Conservation (phyloP, 768 basidiomycete species). For the Lactarius deliciosus region DNA sequence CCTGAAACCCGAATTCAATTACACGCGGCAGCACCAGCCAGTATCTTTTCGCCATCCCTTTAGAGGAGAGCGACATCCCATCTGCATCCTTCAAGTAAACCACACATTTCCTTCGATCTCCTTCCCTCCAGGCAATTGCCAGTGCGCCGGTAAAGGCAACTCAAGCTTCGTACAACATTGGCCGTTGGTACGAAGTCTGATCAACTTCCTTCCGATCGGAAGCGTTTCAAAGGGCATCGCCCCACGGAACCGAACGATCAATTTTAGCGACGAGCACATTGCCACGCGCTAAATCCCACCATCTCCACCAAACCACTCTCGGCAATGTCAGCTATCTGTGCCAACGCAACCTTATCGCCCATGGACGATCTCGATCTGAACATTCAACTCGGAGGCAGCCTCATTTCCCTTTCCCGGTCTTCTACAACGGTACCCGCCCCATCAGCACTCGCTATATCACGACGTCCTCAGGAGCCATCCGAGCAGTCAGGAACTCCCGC, state of each 20-base stretch:
- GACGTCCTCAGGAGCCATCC: not conserved
- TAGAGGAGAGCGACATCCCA: not conserved
- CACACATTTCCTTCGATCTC: not conserved
- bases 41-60: not conserved
- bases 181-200: not conserved
- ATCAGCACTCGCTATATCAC: not conserved
- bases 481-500: not conserved
- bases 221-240: too few species aligned
- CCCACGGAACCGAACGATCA: not conserved
- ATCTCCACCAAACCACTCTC: not conserved
- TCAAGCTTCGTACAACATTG: not conserved
- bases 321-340: not conserved
- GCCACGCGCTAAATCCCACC: not conserved
- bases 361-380: not conserved
- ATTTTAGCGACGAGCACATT: not conserved
- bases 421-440: not conserved
- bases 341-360: not conserved
- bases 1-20: not conserved
- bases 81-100: not conserved
- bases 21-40: too few species aligned
- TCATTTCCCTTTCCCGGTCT: not conserved
- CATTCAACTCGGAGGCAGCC: not conserved
- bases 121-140: not conserved
- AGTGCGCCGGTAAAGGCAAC: not conserved
- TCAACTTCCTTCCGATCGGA: not conserved